Evolutionary conservation across 106 monocot genomes (phyloP), one percentile per base, ranked within the genome.

Genomic region (Gastrodia elata): DNA sequence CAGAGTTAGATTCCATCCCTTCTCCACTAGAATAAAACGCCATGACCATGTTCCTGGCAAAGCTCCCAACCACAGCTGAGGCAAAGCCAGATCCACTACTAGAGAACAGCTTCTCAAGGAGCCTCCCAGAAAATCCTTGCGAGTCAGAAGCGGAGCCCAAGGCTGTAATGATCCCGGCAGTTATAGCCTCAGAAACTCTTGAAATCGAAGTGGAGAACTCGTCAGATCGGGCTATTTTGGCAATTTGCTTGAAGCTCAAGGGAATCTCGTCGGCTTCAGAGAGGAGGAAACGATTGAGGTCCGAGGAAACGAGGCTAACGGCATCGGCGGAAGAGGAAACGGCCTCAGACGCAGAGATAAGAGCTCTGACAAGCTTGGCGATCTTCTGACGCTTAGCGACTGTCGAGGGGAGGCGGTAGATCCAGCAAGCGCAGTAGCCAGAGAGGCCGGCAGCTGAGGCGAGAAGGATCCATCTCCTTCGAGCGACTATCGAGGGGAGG

Each of bases 231-330:
- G 82, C 80, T 27, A 95, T 58, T 82, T 87, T 95, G 41, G 84
- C 71, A 40, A 89, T 16, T 58, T 95, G 91, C 73, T 34, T 79
- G 35, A 91, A 69, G 68, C 76, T 82, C 42, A 10, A 16, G 52
- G 94, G 91, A 38, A 95, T 71, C 55, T 87, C 85, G 76, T 87
- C 82, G 39, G 87, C 78, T 8, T 87, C 87, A 58, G 91, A 87
- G 34, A 77, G 82, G 37, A 95, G 81, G 79, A 95, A 95, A 2
- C 52, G 78, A 48, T 80, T 82, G 38, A 95, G 76, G 39, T 95
- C 94, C 64, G 72, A 67, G 64, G 88, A 82, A 33, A 89, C 72
- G 11, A 91, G 77, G 27, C 68, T 80, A 11, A 81, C 68, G 55
- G 87, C 70, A 38, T 85, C 85, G 25, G 85, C 84, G 34, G 85